Conservation (phyloP, 2,329 filamentous ascomycete genomes). For the Diaporthe sp. region DNA sequence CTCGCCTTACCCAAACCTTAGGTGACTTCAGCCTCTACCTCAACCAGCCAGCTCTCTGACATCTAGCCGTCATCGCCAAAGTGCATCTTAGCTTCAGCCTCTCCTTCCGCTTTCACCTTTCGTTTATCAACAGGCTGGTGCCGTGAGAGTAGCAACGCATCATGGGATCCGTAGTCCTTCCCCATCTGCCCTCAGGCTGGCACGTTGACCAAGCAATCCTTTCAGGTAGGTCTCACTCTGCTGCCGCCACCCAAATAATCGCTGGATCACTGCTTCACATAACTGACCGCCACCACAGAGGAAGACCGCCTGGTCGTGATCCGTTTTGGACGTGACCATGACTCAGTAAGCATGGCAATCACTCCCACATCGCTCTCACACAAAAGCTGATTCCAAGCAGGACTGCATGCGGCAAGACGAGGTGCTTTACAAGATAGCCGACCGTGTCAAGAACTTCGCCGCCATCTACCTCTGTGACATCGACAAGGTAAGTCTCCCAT, state of each 20-base stretch:
- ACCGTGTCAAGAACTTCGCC: conserved; percentile 93
- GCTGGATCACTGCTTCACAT: conserved; percentile 44
- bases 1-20: conserved; percentile 11
- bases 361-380: background rate
- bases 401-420: conserved; percentile 87
- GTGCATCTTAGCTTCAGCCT: background rate
- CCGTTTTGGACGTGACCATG: conserved; percentile 87
- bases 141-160: background rate
- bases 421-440: conserved; percentile 93
- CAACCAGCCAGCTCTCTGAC: background rate
- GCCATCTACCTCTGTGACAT: conserved; percentile 96
- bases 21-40: conserved; percentile 20
- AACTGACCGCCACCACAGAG: conserved; percentile 62
- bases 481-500: conserved; percentile 58
- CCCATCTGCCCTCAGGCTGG: conserved; percentile 93
- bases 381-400: conserved; percentile 63
- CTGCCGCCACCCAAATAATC: conserved; percentile 48
- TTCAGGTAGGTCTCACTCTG: conserved; percentile 43
- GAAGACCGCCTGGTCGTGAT: conserved; percentile 90
- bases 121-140: too few species aligned
- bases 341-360: background rate
- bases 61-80: background rate
- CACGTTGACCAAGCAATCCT: conserved; percentile 98
- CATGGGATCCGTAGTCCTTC: conserved; percentile 89
- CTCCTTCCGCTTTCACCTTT: too few species aligned